Percentiles rank a stretch among this genome's conserved stretches.
Conservation (phyloP, 2,329 filamentous ascomycete genomes). For the Mollisia scopiformis region DNA sequence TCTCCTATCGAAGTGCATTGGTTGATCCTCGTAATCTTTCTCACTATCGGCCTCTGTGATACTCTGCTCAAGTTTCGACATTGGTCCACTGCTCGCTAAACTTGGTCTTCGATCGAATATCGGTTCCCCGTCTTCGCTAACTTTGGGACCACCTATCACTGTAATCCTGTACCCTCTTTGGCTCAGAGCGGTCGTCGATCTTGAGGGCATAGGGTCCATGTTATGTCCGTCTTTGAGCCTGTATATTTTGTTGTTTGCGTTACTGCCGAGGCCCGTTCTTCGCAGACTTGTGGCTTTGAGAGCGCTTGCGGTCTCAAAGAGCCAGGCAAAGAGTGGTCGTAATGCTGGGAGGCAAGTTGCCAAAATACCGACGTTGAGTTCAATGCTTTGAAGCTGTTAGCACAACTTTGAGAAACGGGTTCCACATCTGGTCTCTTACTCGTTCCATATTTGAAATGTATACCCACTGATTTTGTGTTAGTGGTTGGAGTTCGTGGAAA, state of each 20-base stretch:
- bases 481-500: neutral
- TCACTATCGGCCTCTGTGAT: constrained; percentile 16
- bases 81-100: constrained; percentile 17
- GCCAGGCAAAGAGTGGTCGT: constrained; percentile 41
- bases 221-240: constrained; percentile 20
- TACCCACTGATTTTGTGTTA: constrained; percentile 14
- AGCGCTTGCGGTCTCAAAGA: constrained; percentile 32
- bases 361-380: constrained; percentile 47
- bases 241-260: constrained; percentile 5
- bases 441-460: constrained; percentile 47
- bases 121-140: constrained; percentile 3
- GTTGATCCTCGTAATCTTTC: constrained; percentile 20
- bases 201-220: constrained; percentile 9
- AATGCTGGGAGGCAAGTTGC: constrained; percentile 47
- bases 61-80: constrained; percentile 21
- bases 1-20: constrained; percentile 1
- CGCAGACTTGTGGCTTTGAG: constrained; percentile 5
- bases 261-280: constrained; percentile 1
- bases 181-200: constrained; percentile 5
- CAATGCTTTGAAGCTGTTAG: constrained; percentile 35
- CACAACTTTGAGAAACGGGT: neutral
- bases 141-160: constrained; percentile 7
- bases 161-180: constrained; percentile 15
- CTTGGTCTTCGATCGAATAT: constrained; percentile 5
- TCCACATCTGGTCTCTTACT: constrained; percentile 16